Evolutionary conservation across 2,329 filamentous ascomycete species (phyloP).

Genomic region (Neofusicoccum sp.): DNA sequence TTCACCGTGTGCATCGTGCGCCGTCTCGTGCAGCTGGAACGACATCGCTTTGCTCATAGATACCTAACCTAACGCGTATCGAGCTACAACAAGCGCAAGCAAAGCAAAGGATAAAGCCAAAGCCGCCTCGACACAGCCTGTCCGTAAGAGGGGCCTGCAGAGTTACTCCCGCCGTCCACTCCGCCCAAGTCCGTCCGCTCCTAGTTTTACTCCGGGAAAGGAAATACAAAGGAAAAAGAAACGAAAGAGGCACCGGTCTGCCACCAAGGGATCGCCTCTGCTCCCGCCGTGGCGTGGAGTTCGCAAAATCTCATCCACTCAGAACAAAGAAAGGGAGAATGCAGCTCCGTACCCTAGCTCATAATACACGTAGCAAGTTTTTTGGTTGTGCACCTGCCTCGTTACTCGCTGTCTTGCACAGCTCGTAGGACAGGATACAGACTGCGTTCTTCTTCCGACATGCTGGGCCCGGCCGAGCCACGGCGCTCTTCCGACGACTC

Average conservation of each 20-base stretch:
- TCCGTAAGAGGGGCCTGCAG: slow-evolving; percentile 16
- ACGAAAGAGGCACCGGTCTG: background rate
- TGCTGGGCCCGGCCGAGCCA: slow-evolving; percentile 29
- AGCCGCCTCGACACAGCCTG: slow-evolving; percentile 19
- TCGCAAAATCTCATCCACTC: slow-evolving; percentile 14
- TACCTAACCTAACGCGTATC: slow-evolving; percentile 9
- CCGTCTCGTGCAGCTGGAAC: background rate
- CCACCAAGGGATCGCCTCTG: slow-evolving; percentile 7
- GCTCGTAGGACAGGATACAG: slow-evolving; percentile 45
- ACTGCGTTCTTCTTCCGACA: slow-evolving; percentile 42
- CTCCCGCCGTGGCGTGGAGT: slow-evolving; percentile 21
- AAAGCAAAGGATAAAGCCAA: slow-evolving; percentile 7
- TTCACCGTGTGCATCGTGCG: background rate
- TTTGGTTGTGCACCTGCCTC: background rate
- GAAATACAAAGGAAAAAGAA: slow-evolving; percentile 12
- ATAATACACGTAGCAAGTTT: slow-evolving; percentile 11
- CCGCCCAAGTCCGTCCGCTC: slow-evolving; percentile 4
- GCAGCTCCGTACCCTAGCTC: slow-evolving; percentile 13
- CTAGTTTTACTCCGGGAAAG: slow-evolving; percentile 11
- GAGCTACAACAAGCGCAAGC: slow-evolving; percentile 4
- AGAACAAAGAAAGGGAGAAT: slow-evolving; percentile 12
- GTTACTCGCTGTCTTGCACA: slow-evolving; percentile 43
- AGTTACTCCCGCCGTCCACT: slow-evolving; percentile 11
- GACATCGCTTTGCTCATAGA: slow-evolving; percentile 9
- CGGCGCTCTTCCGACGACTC: slow-evolving; percentile 27